Percentiles rank a stretch among this genome's conserved stretches.
These are phyloP conservation scores for Metarhizium anisopliae DNA, from an alignment of 2,329 filamentous ascomycete species.

Conservation along the genomic window DNA sequence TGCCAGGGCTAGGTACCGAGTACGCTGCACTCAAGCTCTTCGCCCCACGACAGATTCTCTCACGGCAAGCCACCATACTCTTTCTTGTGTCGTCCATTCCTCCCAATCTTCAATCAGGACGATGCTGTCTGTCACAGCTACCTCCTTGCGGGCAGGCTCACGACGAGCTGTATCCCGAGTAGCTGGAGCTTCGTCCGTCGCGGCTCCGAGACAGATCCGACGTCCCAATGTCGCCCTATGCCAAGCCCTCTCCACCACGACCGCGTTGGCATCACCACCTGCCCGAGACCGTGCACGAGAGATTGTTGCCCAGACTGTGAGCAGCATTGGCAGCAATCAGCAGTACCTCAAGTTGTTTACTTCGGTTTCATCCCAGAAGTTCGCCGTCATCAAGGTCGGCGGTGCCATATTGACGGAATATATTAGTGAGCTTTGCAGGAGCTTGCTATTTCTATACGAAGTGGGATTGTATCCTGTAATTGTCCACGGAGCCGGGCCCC, in stretches of 20 bases:
- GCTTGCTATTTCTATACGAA: constrained; percentile 85
- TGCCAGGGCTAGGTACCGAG: too few species aligned
- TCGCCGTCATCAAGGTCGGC: constrained; percentile 96
- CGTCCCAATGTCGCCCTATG: constrained; percentile 33
- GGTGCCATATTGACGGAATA: constrained; percentile 94
- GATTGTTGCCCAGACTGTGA: constrained; percentile 53
- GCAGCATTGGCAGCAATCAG: constrained; percentile 93
- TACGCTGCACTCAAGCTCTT: too few species aligned
- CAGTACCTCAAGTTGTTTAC: constrained; percentile 97
- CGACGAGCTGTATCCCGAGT: not conserved
- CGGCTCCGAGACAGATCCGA: not conserved
- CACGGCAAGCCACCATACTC: not conserved
- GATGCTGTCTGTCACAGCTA: constrained; percentile 4
- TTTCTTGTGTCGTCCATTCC: not conserved
- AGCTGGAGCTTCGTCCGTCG: not conserved
- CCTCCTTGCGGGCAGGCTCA: not conserved
- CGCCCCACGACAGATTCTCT: not conserved
- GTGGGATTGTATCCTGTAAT: constrained; percentile 93
- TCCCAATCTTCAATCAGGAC: not conserved
- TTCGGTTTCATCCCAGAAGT: constrained; percentile 89
- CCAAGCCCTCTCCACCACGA: not conserved
- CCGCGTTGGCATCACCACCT: not conserved
- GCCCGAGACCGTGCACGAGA: constrained; percentile 21
- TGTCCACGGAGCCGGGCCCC: constrained; percentile 88
- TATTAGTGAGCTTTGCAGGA: constrained; percentile 81